phyloP scores from a whole-genome alignment of 768 basidiomycete genomes.

The Hygrophoropsis aurantiaca region DNA sequence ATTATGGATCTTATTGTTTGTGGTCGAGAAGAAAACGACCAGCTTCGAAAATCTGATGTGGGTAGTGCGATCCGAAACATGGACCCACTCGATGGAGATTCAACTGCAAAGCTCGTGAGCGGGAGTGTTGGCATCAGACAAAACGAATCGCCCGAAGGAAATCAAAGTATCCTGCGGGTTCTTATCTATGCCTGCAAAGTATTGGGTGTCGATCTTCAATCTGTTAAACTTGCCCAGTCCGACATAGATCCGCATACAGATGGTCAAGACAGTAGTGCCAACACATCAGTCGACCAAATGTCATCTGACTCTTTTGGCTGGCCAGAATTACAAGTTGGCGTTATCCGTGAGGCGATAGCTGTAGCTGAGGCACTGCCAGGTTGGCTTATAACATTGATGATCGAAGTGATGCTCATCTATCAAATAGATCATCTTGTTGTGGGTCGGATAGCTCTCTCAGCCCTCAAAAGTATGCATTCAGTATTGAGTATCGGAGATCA shows the following conservation, averaged over 20 bases:
- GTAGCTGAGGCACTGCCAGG: conserved; percentile 92
- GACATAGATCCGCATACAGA: conserved; percentile 25
- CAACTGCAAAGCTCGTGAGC: conserved; percentile 19
- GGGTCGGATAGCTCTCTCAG: conserved; percentile 86
- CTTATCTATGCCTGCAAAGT: conserved; percentile 74
- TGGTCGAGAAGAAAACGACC: conserved; percentile 71
- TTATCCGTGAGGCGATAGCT: conserved; percentile 89
- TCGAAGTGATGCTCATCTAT: conserved; percentile 3
- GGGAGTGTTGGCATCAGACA: conserved; percentile 70
- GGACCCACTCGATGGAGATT: conserved; percentile 32
- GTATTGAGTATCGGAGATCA: conserved; percentile 79
- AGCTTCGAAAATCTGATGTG: conserved; percentile 37
- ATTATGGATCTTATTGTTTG: conserved; percentile 85
- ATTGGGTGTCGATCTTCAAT: conserved; percentile 80
- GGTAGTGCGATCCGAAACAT: conserved; percentile 45
- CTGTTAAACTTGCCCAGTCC: conserved; percentile 52
- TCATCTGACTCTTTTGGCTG: conserved; percentile 73
- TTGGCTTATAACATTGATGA: conserved; percentile 31
- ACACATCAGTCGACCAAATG: conserved; percentile 31
- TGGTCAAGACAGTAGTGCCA: conserved; percentile 3
- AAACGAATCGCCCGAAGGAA: conserved; percentile 76
- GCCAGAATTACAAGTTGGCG: conserved; percentile 92
- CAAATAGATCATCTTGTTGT: conserved; percentile 76
- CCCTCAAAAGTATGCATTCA: conserved; percentile 69
- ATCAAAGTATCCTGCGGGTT: conserved; percentile 74